Evolutionary conservation across 352 stramenopile genomes (phyloP).

Genomic region (Globisporangium alternatum): DNA sequence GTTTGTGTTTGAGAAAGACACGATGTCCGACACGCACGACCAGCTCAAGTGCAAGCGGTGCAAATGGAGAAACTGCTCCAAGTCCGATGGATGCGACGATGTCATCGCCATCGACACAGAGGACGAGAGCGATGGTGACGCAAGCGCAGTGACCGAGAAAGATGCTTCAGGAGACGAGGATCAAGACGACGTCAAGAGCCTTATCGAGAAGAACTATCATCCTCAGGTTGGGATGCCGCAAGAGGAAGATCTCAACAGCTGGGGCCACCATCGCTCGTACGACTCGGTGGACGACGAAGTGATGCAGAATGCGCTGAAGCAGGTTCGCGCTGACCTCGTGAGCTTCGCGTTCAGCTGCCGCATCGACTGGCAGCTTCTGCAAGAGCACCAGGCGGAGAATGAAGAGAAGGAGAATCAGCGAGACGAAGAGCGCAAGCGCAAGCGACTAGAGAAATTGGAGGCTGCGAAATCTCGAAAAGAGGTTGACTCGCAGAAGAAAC

Average conservation of each 20-base stretch:
- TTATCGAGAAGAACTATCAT: constrained; percentile 59
- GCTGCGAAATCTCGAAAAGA: constrained; percentile 32
- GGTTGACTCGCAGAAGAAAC: constrained; percentile 21
- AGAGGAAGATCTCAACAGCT: constrained; percentile 97
- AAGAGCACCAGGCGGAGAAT: constrained; percentile 81
- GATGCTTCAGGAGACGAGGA: constrained; percentile 17
- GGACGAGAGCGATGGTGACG: constrained; percentile 42
- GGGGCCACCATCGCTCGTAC: constrained; percentile 95
- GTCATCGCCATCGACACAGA: constrained; percentile 47
- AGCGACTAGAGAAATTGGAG: constrained; percentile 63
- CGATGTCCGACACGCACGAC: constrained; percentile 94
- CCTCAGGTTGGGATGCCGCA: constrained; percentile 92
- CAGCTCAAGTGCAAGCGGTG: constrained; percentile 96
- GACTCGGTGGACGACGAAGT: constrained; percentile 96
- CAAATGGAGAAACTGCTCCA: constrained; percentile 68
- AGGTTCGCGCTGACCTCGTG: constrained; percentile 49
- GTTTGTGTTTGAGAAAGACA: constrained; percentile 87
- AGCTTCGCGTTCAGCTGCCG: constrained; percentile 97
- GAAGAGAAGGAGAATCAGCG: constrained; percentile 68
- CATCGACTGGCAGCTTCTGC: constrained; percentile 94
- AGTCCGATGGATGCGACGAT: constrained; percentile 13
- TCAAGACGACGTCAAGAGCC: constrained; percentile 12
- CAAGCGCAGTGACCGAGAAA: constrained; percentile 14
- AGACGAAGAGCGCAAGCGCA: constrained; percentile 74
- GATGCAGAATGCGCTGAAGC: constrained; percentile 88